Percentiles rank a stretch among this genome's conserved stretches.
Conservation (phyloP, 139 green algal genomes). For the Micractinium sp. region DNA sequence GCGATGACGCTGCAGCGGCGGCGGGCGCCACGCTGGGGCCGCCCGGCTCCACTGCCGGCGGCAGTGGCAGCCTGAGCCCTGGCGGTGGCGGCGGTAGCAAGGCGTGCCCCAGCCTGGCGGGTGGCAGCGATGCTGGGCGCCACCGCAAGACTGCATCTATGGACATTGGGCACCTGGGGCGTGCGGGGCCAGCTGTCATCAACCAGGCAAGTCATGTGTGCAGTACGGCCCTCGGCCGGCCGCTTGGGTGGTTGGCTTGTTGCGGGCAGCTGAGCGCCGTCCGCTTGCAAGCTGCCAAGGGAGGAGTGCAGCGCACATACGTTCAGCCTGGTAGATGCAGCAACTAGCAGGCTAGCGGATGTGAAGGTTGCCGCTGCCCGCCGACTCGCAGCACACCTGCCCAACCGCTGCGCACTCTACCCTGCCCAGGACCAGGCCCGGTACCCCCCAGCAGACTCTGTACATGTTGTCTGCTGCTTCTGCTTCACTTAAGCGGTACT, state of each 20-base stretch:
- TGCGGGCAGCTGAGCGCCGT: too few species aligned
- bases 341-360: too few species aligned
- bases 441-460: too few species aligned
- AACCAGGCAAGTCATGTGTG: neutral
- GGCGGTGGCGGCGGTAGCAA: neutral
- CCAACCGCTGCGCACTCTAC: neutral
- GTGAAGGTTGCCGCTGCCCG: neutral
- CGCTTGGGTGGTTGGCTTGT: neutral
- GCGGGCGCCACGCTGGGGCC: neutral
- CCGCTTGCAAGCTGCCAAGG: too few species aligned
- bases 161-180: conserved; percentile 23
- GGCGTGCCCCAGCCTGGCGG: neutral
- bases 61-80: conserved; percentile 4
- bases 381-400: neutral
- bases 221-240: neutral
- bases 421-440: neutral
- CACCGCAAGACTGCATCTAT: conserved; percentile 17
- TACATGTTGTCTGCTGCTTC: too few species aligned
- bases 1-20: neutral
- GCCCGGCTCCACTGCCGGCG: neutral
- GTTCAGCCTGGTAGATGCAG: too few species aligned
- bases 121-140: neutral
- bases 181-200: conserved; percentile 14
- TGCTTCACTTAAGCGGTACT: neutral
- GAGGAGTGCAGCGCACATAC: neutral